phyloP scores from a whole-genome alignment of 805 yeast genomes.

The Kodamaea hsintzibuensis region DNA sequence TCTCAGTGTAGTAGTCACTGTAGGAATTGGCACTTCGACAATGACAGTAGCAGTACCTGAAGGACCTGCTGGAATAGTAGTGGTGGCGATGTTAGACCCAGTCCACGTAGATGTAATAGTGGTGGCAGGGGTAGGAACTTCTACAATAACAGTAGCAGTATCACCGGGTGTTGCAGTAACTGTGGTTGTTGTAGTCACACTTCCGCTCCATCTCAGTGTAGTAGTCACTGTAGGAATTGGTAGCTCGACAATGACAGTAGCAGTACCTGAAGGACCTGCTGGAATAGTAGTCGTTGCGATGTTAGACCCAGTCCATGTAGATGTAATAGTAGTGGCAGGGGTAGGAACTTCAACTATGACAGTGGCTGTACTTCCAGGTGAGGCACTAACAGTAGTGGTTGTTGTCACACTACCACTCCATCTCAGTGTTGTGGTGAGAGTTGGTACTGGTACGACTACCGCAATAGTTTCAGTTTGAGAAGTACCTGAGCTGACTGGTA shows the following conservation, averaged over 20 bases:
- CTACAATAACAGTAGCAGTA: constrained; percentile 13
- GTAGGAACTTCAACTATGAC: constrained; percentile 21
- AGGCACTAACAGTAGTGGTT: constrained; percentile 15
- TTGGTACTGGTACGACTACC: constrained; percentile 14
- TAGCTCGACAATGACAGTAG: constrained; percentile 21
- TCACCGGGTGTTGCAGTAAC: constrained; percentile 8
- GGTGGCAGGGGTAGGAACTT: constrained; percentile 10
- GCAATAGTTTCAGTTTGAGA: constrained; percentile 15
- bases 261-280: constrained; percentile 17
- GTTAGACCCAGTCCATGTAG: constrained; percentile 12
- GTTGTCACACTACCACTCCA: neutral
- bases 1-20: constrained; percentile 13
- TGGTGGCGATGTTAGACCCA: constrained; percentile 4
- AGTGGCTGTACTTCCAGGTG: constrained; percentile 19
- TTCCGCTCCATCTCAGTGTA: constrained; percentile 8
- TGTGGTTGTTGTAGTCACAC: constrained; percentile 1
- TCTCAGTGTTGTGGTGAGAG: constrained; percentile 6
- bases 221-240: constrained; percentile 10
- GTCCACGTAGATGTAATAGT: constrained; percentile 6
- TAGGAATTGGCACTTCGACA: constrained; percentile 14
- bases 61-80: constrained; percentile 15
- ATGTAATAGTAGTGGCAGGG: constrained; percentile 10
- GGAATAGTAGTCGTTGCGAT: constrained; percentile 16
- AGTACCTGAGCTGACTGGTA: constrained; percentile 6
- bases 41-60: constrained; percentile 12